These are phyloP conservation scores for Pyronema omphalodes DNA, from an alignment of 495 filamentous ascomycete species.

Conservation along the genomic window DNA sequence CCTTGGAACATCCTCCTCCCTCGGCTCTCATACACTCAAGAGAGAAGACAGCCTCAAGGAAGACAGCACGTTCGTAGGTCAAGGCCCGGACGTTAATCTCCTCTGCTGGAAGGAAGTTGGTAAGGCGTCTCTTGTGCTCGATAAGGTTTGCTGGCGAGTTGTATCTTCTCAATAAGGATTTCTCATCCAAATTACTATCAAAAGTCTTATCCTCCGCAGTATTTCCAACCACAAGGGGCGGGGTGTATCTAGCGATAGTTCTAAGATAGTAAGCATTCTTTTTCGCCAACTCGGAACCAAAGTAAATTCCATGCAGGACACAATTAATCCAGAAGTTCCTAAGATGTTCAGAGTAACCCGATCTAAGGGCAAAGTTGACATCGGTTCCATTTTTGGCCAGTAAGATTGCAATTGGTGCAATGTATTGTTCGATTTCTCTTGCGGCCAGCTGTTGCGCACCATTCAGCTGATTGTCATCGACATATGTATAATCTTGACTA, in stretches of 20 bases:
- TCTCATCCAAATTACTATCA: conserved; percentile 90
- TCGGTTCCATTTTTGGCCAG: conserved; percentile 27
- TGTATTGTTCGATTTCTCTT: conserved; percentile 62
- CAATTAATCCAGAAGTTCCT: conserved; percentile 97
- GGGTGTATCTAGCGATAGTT: conserved; percentile 66
- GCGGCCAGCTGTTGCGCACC: conserved; percentile 61
- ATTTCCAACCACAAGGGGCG: conserved; percentile 56
- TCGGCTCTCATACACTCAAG: conserved; percentile 70
- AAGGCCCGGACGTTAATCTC: conserved; percentile 60
- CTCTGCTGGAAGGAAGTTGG: conserved; percentile 49
- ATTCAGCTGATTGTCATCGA: conserved; percentile 31
- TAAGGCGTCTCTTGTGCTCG: conserved; percentile 62
- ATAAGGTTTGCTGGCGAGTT: conserved; percentile 54
- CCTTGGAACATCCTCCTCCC: conserved; percentile 70
- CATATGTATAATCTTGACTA: not conserved
- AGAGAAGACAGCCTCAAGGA: conserved; percentile 68
- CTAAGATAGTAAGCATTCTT: conserved; percentile 53
- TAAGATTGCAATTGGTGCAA: conserved; percentile 62
- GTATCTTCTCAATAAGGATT: conserved; percentile 70
- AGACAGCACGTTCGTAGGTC: conserved; percentile 74
- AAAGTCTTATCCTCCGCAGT: conserved; percentile 45
- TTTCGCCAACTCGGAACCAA: conserved; percentile 46
- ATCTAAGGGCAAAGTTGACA: conserved; percentile 17
- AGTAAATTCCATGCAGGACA: conserved; percentile 75
- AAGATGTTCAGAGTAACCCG: conserved; percentile 39